A percentile compares a stretch with the other conserved stretches of the same genome.
phyloP scores from a whole-genome alignment of 176 grass and related monocot genomes.

The Musa beccarii region DNA sequence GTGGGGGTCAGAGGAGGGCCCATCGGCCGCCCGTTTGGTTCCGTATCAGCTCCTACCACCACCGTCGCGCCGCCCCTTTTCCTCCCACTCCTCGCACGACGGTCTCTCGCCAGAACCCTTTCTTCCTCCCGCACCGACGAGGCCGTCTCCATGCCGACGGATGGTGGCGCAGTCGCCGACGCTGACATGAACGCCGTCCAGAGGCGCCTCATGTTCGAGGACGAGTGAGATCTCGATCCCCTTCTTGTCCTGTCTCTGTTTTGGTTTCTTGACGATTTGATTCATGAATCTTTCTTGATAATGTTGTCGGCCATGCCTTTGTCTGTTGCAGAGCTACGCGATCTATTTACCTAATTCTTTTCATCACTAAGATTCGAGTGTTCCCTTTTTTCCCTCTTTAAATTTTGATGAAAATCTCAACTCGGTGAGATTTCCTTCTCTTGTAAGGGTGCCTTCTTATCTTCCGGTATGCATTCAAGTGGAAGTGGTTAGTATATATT shows the following conservation, averaged over 20 bases:
- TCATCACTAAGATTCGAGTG: too few relatives aligned
- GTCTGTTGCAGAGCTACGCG: too few relatives aligned
- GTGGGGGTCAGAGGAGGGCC: neutral
- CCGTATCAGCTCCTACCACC: neutral
- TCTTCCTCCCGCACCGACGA: neutral
- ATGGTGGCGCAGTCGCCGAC: slow-evolving; percentile 24
- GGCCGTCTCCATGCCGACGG: neutral
- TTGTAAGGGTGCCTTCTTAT: too few relatives aligned
- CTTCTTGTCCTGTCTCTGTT: neutral
- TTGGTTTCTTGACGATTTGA: too few relatives aligned
- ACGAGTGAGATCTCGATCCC: slow-evolving; percentile 39
- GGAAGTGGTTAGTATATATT: too few relatives aligned
- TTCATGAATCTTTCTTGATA: too few relatives aligned
- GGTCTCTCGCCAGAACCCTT: neutral
- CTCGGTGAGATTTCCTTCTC: too few relatives aligned
- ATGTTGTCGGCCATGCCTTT: too few relatives aligned
- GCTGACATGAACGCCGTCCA: slow-evolving; percentile 69
- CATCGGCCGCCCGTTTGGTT: neutral
- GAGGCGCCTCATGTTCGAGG: slow-evolving; percentile 86
- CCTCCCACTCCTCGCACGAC: neutral
- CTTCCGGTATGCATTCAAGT: too few relatives aligned
- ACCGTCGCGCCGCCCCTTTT: neutral
- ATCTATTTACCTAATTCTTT: too few relatives aligned
- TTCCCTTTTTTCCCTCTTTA: neutral
- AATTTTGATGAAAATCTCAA: neutral